Evolutionary conservation across 192 early-diverging fungal genomes (phyloP), one percentile per base, ranked within the genome.

Genomic region (Coemansia sp.): DNA sequence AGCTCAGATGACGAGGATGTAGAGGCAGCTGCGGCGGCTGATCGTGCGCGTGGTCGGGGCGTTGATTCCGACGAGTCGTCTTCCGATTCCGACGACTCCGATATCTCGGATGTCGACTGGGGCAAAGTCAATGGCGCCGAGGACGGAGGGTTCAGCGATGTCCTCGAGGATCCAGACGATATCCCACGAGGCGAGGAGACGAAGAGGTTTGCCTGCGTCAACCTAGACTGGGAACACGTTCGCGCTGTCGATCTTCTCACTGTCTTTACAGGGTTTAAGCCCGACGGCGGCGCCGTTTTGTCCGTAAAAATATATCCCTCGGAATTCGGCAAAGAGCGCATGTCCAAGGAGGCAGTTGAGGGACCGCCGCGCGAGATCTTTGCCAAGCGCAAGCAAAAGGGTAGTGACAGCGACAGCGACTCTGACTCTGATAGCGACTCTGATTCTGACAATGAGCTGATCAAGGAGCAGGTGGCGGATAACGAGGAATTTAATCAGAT

Each of bases 221-320:
- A 96, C 65, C 70, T 98, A 85, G 95, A 98, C 70, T 97, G 96
- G 96, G 90, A 93, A 65, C 86, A 98, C 56, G 81, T 98, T 56
- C 93, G 91, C 60, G 87, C 95, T 0, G 65, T 69, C 0, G 95
- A 98, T 69, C 76, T 98, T 61, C 89, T 86, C 64, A 90, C 93
- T 39, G 88, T 93, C 3, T 91, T 97, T 66, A 83, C 82, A 42
- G 89, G 84, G 25, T 94, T 97, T 72, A 94, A 90, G 69, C 89
- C 90, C 1, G 82, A 83, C 28, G 82, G 79, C 35, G 89, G 90
- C 9, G 64, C 83, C 6, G 84, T 98, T 35, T 60, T 86, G 3
- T 84, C 87, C 0, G 92, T 98, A 19, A 84, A 78, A 29, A 89
- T 98, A 16, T 97, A 93, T 63, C 89, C 90, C 51, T 75, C 89